phyloP scores from a whole-genome alignment of 768 basidiomycete genomes.

The Plicaturopsis crispa region DNA sequence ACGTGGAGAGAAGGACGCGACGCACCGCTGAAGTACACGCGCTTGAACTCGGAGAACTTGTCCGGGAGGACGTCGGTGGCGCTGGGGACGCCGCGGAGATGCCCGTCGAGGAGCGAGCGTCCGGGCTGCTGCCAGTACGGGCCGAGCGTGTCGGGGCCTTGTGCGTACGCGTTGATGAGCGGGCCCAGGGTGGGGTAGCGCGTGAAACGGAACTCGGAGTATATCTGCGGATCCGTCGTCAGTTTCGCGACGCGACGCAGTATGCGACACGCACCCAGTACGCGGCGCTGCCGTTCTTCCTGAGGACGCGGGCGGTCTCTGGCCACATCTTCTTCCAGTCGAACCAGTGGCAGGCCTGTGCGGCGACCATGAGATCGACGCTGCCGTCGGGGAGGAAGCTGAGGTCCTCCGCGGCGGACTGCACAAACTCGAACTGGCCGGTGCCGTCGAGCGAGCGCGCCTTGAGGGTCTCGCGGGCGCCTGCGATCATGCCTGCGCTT shows the following conservation, averaged over 20 bases:
- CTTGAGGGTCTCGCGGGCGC: slow-evolving; percentile 27
- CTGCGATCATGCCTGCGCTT: slow-evolving; percentile 59
- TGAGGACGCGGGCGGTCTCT: slow-evolving; percentile 53
- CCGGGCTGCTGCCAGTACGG: slow-evolving; percentile 80
- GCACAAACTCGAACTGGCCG: slow-evolving; percentile 23
- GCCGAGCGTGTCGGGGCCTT: slow-evolving; percentile 59
- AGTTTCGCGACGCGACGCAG: not conserved
- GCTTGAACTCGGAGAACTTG: slow-evolving; percentile 34
- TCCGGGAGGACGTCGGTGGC: slow-evolving; percentile 28
- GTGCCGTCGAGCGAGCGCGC: slow-evolving; percentile 12
- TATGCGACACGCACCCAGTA: slow-evolving; percentile 49
- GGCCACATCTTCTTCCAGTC: slow-evolving; percentile 67
- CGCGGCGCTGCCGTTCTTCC: slow-evolving; percentile 57
- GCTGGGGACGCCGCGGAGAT: slow-evolving; percentile 63
- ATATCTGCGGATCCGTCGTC: slow-evolving; percentile 32
- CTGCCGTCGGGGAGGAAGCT: slow-evolving; percentile 36
- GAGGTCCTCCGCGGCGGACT: slow-evolving; percentile 49
- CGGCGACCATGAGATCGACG: slow-evolving; percentile 64
- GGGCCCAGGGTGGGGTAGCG: slow-evolving; percentile 49
- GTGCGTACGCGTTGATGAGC: slow-evolving; percentile 54
- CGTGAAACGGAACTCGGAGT: slow-evolving; percentile 70
- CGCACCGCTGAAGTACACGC: slow-evolving; percentile 55
- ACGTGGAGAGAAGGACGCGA: not conserved
- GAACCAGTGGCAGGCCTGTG: slow-evolving; percentile 82
- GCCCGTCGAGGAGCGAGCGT: slow-evolving; percentile 62